phyloP scores from a whole-genome alignment of 306 rosid species.

The Prunus mume region DNA sequence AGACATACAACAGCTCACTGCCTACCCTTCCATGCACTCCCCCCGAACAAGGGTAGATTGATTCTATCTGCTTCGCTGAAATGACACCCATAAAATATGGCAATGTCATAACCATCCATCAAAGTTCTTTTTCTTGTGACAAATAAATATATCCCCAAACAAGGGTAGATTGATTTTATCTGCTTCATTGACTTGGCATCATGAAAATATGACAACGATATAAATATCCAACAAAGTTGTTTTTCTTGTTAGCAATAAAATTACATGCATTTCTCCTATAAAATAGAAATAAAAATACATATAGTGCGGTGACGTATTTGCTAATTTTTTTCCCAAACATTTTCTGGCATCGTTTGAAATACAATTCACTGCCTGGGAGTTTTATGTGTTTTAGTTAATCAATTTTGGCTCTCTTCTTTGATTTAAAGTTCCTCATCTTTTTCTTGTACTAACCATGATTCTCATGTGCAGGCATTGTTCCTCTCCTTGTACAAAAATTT shows the following conservation, averaged over 20 bases:
- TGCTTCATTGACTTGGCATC: neutral
- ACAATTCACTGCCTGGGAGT: neutral
- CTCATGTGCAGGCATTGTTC: slow-evolving; percentile 64
- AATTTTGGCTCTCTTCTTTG: neutral
- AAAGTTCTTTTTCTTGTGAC: neutral
- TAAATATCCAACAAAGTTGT: neutral
- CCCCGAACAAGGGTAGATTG: neutral
- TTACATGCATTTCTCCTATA: neutral
- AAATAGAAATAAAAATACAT: too few species aligned
- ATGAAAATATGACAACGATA: neutral
- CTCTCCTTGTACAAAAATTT: slow-evolving; percentile 72
- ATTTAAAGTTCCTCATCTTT: neutral
- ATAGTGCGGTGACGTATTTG: too few species aligned
- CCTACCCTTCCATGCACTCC: neutral
- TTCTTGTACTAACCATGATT: slow-evolving; percentile 20
- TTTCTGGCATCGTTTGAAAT: neutral
- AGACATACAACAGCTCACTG: too few species aligned
- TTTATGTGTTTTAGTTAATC: neutral
- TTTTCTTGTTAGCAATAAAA: neutral
- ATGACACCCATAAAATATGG: neutral
- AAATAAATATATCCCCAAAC: neutral
- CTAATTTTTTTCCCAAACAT: neutral
- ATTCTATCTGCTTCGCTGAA: neutral
- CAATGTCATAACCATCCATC: neutral
- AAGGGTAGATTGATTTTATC: neutral